Evolutionary conservation across 2,329 filamentous ascomycete species (phyloP), one percentile per base, ranked within the genome.

Genomic region (Dothideomycetes sp.): DNA sequence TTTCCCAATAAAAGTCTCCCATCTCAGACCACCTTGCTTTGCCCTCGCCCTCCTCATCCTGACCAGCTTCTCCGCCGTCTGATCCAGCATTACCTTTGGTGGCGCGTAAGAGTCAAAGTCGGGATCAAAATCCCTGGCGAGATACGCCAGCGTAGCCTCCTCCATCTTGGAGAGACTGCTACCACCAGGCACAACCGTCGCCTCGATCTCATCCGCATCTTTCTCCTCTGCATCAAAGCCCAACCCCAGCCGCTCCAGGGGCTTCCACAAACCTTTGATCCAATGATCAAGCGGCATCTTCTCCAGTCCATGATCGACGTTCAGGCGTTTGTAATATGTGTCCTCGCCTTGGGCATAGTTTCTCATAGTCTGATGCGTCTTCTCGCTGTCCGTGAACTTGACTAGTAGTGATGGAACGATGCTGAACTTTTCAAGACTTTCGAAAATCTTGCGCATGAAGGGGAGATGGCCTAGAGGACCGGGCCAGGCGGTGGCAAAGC

Each of bases 301-400:
- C 42, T 69, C 57, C 19, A 70, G 53, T 0, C 67, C 66, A 19
- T 57, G 52, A 16, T 60, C 56, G 18, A 69, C 66, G 39, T 70
- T 69, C 3, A 70, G 47, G 1, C 67, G 58, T 48, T 70, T 70
- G 48, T 69, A 70, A 66, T 66, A 70, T 1, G 62, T 63, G 42
- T 69, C 56, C 47, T 70, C 64, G 31, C 66, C 66, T 29, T 57
- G 58, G 1, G 66, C 65, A 18, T 65, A 61, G 17, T 60, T 56
- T 8, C 63, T 55, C 64, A 69, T 69, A 38, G 59, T 60, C 30
- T 64, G 57, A 45, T 70, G 67, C 40, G 63, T 57, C 32, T 63
- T 59, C 45, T 70, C 67, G 27, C 66, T 66, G 47, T 69, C 66
- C 4, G 67, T 70, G 50, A 69, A 70, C 43, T 69, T 70, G 55